Evolutionary conservation across 1,139 yeast species (phyloP), one percentile per base, ranked within the genome.

Genomic region (Dujonia santamariae): DNA sequence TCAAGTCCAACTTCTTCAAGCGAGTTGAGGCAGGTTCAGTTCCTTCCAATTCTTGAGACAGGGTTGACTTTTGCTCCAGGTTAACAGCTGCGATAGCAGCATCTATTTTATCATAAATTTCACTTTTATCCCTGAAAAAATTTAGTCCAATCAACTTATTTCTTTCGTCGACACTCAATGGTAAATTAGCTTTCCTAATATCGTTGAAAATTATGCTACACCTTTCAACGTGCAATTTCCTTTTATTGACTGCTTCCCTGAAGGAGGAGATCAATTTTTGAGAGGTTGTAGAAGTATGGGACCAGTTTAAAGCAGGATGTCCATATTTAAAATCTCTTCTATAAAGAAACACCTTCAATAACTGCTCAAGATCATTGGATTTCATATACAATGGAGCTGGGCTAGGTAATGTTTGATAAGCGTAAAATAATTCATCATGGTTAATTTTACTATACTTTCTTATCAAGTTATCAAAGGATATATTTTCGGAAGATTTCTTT

Each of bases 361-460:
- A 36, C 11, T 23, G 23, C 13, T 32, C 26, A 6, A 36, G 28
- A 16, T 24, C 21, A 7, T 20, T 13, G 9, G 38, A 18, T 11
- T 18, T 19, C 19, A 36, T 32, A 19, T 22, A 22, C 15, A 32
- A 13, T 4, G 38, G 38, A 4, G 28, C 18, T 4, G 38, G 38
- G 11, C 20, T 13, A 7, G 38, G 38, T 9, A 36, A 26, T 6
- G 28, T 29, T 20, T 32, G 34, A 16, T 36, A 36, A 4, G 36
- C 36, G 11, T 20, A 12, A 26, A 25, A 33, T 7, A 36, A 25
- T 3, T 19, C 26, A 15, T 29, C 30, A 23, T 36, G 38, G 22
- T 32, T 23, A 9, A 33, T 20, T 19, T 31, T 31, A 19, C 30
- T 15, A 22, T 31, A 31, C 26, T 31, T 25, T 4, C 30, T 22